A percentile compares a stretch with the other conserved stretches of the same genome.
phyloP scores from a whole-genome alignment of 257 asterid genomes.

The Salvia miltiorrhiza region DNA sequence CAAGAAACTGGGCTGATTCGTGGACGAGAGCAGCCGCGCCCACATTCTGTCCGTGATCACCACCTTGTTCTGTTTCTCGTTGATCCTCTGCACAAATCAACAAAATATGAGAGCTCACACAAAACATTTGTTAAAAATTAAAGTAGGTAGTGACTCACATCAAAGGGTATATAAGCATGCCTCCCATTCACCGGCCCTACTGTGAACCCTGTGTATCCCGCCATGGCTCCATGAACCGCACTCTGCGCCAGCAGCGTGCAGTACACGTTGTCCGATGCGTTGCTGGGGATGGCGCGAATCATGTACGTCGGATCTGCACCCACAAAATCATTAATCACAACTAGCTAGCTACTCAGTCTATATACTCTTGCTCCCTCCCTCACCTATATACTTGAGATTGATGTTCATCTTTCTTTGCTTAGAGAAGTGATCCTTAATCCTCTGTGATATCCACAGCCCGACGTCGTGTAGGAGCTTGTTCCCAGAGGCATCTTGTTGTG shows the following conservation, averaged over 20 bases:
- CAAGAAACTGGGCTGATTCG: conserved; percentile 93
- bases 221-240: conserved; percentile 97
- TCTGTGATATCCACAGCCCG: conserved; percentile 85
- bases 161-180: conserved; percentile 74
- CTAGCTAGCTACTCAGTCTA: too few species aligned
- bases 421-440: conserved; percentile 79
- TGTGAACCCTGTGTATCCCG: conserved; percentile 85
- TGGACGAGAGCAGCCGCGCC: conserved; percentile 89
- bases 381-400: conserved; percentile 79
- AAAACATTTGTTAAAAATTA: background rate
- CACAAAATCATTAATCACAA: background rate
- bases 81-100: conserved; percentile 53
- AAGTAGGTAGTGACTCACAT: too few species aligned
- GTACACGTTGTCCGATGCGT: conserved; percentile 83
- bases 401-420: conserved; percentile 56
- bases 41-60: conserved; percentile 98
- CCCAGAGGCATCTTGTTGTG: conserved; percentile 72
- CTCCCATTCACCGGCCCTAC: conserved; percentile 73
- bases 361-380: too few species aligned
- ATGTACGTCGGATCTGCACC: conserved; percentile 83
- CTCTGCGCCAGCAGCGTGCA: conserved; percentile 96
- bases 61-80: conserved; percentile 64
- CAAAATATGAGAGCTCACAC: too few species aligned
- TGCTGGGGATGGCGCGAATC: conserved; percentile 91
- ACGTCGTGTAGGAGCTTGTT: conserved; percentile 76